A percentile compares a stretch with the other conserved stretches of the same genome.
Conservation (phyloP, 257 asterid species). For the Lithospermum erythrorhizon region DNA sequence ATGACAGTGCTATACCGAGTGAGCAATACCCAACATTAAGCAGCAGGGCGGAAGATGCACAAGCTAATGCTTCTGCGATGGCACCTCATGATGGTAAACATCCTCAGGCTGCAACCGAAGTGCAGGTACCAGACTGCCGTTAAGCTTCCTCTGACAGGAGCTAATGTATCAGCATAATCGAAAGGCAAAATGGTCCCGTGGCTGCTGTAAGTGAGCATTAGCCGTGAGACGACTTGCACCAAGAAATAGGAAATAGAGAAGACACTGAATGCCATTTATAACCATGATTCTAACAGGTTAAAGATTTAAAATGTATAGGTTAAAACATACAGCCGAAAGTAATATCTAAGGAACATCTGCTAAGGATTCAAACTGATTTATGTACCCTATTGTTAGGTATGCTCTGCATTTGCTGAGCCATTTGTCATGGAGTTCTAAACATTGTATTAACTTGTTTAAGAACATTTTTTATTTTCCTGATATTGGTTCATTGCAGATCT, state of each 20-base stretch:
- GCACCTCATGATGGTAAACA: conserved; percentile 8
- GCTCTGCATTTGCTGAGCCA: neutral
- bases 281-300: conserved; percentile 30
- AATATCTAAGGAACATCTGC: conserved; percentile 25
- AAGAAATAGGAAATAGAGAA: neutral
- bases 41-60: conserved; percentile 14
- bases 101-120: conserved; percentile 9
- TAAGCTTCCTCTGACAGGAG: conserved; percentile 21
- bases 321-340: conserved; percentile 22
- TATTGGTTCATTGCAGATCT: too few species aligned
- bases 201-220: conserved; percentile 9
- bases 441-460: too few species aligned
- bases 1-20: conserved; percentile 8
- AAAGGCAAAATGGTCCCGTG: conserved; percentile 7
- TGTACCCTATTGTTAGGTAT: conserved; percentile 28
- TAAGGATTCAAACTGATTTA: conserved; percentile 36
- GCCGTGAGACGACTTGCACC: too few species aligned
- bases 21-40: conserved; percentile 16
- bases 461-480: too few species aligned
- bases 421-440: too few species aligned
- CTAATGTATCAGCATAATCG: conserved; percentile 22
- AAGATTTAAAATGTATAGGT: conserved; percentile 43
- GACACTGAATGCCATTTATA: conserved; percentile 1
- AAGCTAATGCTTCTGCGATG: conserved; percentile 9
- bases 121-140: conserved; percentile 7